Base-by-base conservation (phyloP, 257 asterid species). In the Asclepias syriaca region DNA sequence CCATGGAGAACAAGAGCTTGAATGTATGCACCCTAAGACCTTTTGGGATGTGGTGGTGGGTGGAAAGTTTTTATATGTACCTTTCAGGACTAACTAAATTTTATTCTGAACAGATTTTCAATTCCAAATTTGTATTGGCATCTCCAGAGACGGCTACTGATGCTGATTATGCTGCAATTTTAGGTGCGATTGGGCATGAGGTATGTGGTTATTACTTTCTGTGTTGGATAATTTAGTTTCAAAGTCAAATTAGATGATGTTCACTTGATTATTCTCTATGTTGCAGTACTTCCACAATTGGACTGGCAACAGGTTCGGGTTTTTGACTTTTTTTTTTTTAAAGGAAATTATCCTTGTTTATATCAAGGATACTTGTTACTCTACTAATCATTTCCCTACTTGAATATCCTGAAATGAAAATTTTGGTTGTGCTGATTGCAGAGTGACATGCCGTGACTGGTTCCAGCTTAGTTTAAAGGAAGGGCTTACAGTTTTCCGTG, bases 401-500 rank as follows among this genome's bases (percentile, higher is more conserved):
- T 27, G 58, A 16, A 40, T n/a, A 55, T 60, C 40, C 56, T 69
- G 43, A 58, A 75, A 64, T n/a, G 72, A 73, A 57, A 50, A 65
- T 81, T 64, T 81, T 83, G 56, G 37, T 70, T 59, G 54, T 68
- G 8, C 61, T 77, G 77, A 74, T 82, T 80, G 65, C 89, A 92
- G 99, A 86, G 99, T 95, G 65, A 95, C 99, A 55, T 95, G 99
- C 82, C 98, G 99, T 60, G 99, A 95, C 81, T 92, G 99, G 99
- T 95, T 95, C 89, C 99, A 95, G 89, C 98, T 95, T 65, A 95
- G 99, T 81, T 81, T 95, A 75, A 95, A 95, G 90, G 98, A 95
- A 82, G 99, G 99, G 72, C 97, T 95, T 69, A 95, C 99, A 32
- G 97, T 92, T 65, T 95, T 95, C 87, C 92, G 99, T 29, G 99